Evolutionary conservation across 2,329 filamentous ascomycete genomes (phyloP), one percentile per base, ranked within the genome.

Genomic region (Ascochyta viciae-villosae): DNA sequence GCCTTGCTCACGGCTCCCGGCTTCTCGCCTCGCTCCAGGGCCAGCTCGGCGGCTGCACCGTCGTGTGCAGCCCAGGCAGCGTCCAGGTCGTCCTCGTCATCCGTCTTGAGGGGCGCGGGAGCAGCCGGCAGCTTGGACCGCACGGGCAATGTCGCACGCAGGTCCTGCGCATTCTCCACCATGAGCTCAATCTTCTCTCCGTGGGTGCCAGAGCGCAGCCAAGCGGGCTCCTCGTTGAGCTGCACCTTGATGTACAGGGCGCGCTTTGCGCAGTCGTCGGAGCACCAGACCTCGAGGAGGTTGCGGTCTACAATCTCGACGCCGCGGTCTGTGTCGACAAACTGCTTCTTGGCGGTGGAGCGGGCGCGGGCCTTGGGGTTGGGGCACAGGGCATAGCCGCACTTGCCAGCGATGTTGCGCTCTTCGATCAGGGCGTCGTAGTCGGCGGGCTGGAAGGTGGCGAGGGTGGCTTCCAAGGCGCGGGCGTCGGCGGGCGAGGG

Each of bases 171-270:
- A 26, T 75, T 74, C 3, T 77, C 74, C 15, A 75, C 73, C 64
- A 77, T 73, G 16, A 80, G 67, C 48, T 76, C 72, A 9, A 80
- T 74, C 27, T 72, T 68, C 29, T 73, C 70, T 12, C 67, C 68
- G 38, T 71, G 65, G 6, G 74, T 74, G 26, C 84, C 86, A 5
- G 84, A 84, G 48, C 93, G 83, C 75, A 95, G 87, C 92, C 93
- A 96, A 0, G 90, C 91, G 0, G 92, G 91, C 60, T 89, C 88
- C 71, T 95, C 90, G 62, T 85, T 89, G 35, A 98, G 84, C 80
- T 99, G 95, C 23, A 96, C 90, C 70, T 92, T 91, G 65, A 98
- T 83, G 75, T 92, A 96, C 63, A 96, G 81, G 2, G 91, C 92
- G 44, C 91, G 84, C 62, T 86, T 85, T 2, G 90, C 90, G 77